Evolutionary conservation across 257 asterid genomes (phyloP).

Genomic region (Przewalskia tangutica): DNA sequence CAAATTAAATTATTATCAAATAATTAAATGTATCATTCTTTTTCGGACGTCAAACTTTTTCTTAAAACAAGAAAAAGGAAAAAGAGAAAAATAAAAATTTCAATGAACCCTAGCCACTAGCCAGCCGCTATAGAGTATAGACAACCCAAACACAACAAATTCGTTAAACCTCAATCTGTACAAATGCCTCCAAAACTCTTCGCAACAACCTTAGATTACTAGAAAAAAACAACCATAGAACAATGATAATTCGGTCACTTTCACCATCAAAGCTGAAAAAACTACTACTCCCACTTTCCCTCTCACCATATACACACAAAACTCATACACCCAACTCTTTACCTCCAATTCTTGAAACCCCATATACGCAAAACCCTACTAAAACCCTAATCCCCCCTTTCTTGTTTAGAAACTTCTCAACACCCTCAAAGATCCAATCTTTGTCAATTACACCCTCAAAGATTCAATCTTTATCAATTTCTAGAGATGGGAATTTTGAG

Average conservation of each 20-base stretch:
- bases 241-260: slow-evolving; percentile 41
- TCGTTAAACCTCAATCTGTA: not conserved
- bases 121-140: too few relatives aligned
- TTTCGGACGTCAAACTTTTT: too few relatives aligned
- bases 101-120: not conserved
- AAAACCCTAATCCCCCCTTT: slow-evolving; percentile 29
- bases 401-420: slow-evolving; percentile 27
- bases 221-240: not conserved
- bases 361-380: slow-evolving; percentile 38
- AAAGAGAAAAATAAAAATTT: not conserved
- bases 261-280: slow-evolving; percentile 43
- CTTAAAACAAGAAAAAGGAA: too few relatives aligned
- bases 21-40: too few relatives aligned
- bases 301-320: slow-evolving; percentile 19
- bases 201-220: not conserved
- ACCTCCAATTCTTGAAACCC: slow-evolving; percentile 9
- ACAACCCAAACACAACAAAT: not conserved
- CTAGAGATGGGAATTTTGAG: slow-evolving; percentile 79
- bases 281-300: slow-evolving; percentile 30
- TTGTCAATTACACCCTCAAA: slow-evolving; percentile 17
- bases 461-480: slow-evolving; percentile 19
- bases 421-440: too few relatives aligned
- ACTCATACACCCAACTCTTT: slow-evolving; percentile 19
- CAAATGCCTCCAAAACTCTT: not conserved
- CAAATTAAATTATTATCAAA: too few relatives aligned